Percentiles rank a stretch among this genome's conserved stretches.
These are phyloP conservation scores for Dendryphion nanum DNA, from an alignment of 2,329 filamentous ascomycete species.

Conservation along the genomic window DNA sequence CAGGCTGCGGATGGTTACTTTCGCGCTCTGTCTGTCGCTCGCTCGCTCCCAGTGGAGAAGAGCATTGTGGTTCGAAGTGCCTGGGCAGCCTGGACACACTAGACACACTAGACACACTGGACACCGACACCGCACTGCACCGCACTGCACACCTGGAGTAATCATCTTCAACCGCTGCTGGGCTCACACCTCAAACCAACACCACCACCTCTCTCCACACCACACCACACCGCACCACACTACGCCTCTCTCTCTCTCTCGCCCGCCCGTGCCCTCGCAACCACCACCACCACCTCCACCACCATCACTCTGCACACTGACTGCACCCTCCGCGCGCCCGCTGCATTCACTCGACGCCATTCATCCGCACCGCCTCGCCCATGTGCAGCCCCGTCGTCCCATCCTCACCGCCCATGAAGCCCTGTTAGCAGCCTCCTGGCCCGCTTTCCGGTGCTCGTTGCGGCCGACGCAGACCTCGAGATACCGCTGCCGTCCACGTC, in stretches of 20 bases:
- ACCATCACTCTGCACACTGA: constrained; percentile 2
- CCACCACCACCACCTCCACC: constrained; percentile 2
- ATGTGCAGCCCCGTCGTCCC: constrained; percentile 20
- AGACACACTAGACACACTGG: no score
- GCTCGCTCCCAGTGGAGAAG: no score
- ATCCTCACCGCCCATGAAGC: constrained; percentile 37
- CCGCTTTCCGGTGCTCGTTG: constrained; percentile 17
- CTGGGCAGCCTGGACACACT: no score
- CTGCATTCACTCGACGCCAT: not conserved
- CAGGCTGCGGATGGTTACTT: no score
- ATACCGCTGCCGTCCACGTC: constrained; percentile 11
- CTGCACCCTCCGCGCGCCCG: not conserved
- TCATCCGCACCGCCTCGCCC: constrained; percentile 8
- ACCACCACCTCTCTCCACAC: not conserved
- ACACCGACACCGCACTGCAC: no score
- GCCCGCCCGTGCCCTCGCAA: constrained; percentile 1
- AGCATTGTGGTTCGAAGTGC: no score
- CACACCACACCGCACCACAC: constrained; percentile 1
- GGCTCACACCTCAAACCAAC: no score
- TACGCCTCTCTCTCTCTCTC: not conserved
- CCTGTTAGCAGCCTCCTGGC: constrained; percentile 23
- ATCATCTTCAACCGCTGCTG: no score
- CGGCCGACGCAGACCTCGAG: constrained; percentile 28
- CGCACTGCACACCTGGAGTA: no score
- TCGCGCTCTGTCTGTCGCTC: no score